Evolutionary conservation across 2,329 filamentous ascomycete species (phyloP).

Genomic region (Botryotinia narcissicola): DNA sequence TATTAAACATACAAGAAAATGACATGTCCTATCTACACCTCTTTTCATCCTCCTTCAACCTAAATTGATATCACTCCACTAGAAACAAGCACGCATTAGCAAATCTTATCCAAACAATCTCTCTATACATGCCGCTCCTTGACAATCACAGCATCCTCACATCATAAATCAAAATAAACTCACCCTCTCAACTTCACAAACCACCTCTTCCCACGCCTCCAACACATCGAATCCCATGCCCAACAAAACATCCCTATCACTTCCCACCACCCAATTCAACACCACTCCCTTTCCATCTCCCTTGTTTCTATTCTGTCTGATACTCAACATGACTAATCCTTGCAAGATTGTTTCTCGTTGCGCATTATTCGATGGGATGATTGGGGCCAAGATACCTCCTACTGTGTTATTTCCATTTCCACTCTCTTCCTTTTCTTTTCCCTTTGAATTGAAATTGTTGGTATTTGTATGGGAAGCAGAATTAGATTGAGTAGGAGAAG

Average conservation of each 20-base stretch:
- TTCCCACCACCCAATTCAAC: constrained; percentile 47
- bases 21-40: neutral
- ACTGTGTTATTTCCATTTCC: constrained; percentile 41
- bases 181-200: constrained; percentile 57
- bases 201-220: constrained; percentile 80
- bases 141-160: neutral
- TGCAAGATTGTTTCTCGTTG: constrained; percentile 64
- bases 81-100: neutral
- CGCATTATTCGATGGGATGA: constrained; percentile 57
- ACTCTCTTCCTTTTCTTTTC: neutral
- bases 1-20: neutral
- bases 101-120: neutral
- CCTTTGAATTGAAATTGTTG: neutral
- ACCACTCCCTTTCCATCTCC: constrained; percentile 53
- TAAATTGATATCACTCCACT: constrained; percentile 25
- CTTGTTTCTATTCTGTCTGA: constrained; percentile 63
- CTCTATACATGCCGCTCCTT: neutral
- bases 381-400: constrained; percentile 64
- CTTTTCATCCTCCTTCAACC: neutral
- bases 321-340: constrained; percentile 62
- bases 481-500: constrained; percentile 37
- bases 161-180: constrained; percentile 32
- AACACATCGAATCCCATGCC: constrained; percentile 78
- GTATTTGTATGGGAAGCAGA: neutral
- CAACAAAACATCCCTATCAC: constrained; percentile 59